Evolutionary conservation across 257 asterid genomes (phyloP).

Genomic region (Plantago elongata): DNA sequence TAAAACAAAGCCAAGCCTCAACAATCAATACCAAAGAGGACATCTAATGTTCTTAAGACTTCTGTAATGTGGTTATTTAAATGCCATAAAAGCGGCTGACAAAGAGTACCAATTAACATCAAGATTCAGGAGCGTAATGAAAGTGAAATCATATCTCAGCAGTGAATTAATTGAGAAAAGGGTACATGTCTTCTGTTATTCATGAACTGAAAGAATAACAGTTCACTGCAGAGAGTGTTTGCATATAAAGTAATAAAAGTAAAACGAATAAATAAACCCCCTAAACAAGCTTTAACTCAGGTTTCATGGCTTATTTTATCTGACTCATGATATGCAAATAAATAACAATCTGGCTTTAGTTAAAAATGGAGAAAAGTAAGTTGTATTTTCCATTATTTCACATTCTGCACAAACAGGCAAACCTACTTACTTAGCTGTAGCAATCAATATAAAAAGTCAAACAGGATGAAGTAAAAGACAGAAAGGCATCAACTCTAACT

Average conservation of each 20-base stretch:
- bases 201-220: background rate
- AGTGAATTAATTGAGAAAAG: background rate
- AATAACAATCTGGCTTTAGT: background rate
- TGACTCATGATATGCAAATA: background rate
- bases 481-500: slow-evolving; percentile 15
- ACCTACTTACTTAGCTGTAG: slow-evolving; percentile 5
- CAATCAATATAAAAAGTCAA: slow-evolving; percentile 12
- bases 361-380: background rate
- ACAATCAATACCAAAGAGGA: no score
- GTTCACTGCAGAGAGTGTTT: background rate
- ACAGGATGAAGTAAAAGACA: slow-evolving; percentile 17
- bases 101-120: background rate
- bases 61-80: background rate
- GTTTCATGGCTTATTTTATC: no score
- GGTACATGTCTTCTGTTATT: background rate
- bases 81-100: background rate
- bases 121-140: background rate
- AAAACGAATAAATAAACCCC: background rate
- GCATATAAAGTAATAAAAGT: background rate
- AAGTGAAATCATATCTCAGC: background rate
- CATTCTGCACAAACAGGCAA: slow-evolving; percentile 2
- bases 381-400: slow-evolving; percentile 2
- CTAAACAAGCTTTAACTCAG: no score
- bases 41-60: no score
- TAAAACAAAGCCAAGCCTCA: no score